Evolutionary conservation across 2,329 filamentous ascomycete genomes (phyloP).

Genomic region (Magnaporthiopsis incrustans): DNA sequence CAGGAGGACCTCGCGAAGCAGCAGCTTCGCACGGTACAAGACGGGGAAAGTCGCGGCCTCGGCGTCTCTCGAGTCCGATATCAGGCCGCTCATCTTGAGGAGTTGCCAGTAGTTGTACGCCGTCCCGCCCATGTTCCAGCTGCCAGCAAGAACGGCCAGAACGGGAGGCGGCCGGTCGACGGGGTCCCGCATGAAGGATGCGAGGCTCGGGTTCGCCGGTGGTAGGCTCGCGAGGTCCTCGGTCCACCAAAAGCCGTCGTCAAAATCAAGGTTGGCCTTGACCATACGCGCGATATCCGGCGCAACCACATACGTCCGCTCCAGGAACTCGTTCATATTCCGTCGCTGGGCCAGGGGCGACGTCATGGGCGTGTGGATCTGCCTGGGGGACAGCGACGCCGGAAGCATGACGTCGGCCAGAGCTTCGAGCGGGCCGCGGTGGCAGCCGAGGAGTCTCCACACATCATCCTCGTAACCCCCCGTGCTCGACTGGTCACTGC

Average conservation of each 20-base stretch:
- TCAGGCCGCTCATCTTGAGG: conserved; percentile 38
- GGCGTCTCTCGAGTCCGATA: conserved; percentile 38
- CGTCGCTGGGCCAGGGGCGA: conserved; percentile 41
- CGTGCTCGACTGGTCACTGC: conserved; percentile 28
- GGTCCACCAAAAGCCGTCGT: conserved; percentile 51
- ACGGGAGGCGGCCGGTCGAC: conserved; percentile 38
- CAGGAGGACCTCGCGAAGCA: conserved; percentile 46
- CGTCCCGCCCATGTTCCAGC: conserved; percentile 40
- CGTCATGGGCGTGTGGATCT: conserved; percentile 38
- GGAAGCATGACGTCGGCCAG: conserved; percentile 43
- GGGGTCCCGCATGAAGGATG: conserved; percentile 30
- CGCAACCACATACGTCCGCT: conserved; percentile 35
- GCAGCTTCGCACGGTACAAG: conserved; percentile 44
- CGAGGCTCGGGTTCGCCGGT: conserved; percentile 27
- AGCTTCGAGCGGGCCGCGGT: conserved; percentile 36
- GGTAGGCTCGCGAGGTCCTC: conserved; percentile 37
- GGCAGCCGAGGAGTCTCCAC: conserved; percentile 44
- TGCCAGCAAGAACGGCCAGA: conserved; percentile 41
- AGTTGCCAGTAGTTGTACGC: conserved; percentile 46
- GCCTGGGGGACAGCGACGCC: conserved; percentile 5
- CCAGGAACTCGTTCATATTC: conserved; percentile 44
- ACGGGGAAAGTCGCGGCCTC: conserved; percentile 42
- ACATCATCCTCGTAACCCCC: conserved; percentile 30
- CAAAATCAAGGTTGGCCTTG: conserved; percentile 40
- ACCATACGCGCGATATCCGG: conserved; percentile 32